Base-by-base conservation (phyloP, 257 asterid species). In the Solanum peruvianum region DNA sequence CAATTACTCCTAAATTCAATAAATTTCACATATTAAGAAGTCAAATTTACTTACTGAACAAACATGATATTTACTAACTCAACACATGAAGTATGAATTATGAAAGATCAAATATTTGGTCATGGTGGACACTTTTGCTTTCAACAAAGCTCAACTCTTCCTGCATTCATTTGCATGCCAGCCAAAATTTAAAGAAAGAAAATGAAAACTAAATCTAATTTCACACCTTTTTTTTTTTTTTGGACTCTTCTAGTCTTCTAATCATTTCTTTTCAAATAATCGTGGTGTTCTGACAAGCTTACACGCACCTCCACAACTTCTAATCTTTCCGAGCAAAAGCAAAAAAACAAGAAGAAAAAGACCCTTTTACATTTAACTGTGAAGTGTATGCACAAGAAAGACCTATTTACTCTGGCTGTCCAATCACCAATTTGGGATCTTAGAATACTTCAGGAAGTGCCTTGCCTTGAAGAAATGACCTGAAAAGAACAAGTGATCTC, bases 401-500 rank as follows among this genome's bases (percentile, higher is more conserved):
- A n/a, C 39, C 89, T 87, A 87, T 87, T 39, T 82, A 71, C 89
- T 52, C 29, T 41, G 71, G 60, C 47, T 72, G 42, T 67, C 67
- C 29, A 16, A 9, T 27, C 42, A 27, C 5, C 42, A 45, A 70
- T 73, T 56, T 66, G 62, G 12, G 25, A 78, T 66, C 62, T 91
- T 33, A 91, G 73, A 91, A 87, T 44, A 89, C 71, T 88, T 89
- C 91, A 41, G 97, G 97, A 83, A 94, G 90, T 85, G 96, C 93
- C 72, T 66, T 91, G 76, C 95, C 93, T 84, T 85, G 85, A 45
- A 94, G 88, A 90, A 93, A 94, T 75, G 98, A 93, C 89, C 91
- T 90, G 88, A 94, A 94, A 5, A 94, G 89, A 85, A 94, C 96
- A 6, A 93, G 92, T 27, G 98, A 93, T 87, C 98, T 91, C 87